Base-by-base conservation (phyloP, 2,329 filamentous ascomycete species). In the Fusarium palustre region DNA sequence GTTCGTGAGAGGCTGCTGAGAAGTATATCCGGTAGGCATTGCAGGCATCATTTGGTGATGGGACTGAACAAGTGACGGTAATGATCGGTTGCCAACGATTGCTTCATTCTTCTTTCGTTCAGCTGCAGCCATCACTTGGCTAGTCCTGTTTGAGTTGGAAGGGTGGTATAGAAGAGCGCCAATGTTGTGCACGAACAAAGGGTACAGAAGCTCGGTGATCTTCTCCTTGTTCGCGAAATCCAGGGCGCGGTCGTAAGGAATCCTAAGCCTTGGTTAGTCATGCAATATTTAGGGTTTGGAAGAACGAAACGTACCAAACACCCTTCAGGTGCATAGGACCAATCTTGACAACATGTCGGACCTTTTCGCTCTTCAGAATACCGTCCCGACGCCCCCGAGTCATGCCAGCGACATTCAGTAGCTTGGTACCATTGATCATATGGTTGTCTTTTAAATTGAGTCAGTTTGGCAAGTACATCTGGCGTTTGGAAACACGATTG, bases 161-260 rank as follows among this genome's bases (percentile, higher is more conserved):
- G 96, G 95, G 78, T 98, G 95, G 80, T 97, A 98, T 50, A 98
- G 87, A 69, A 98, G 85, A 60, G 93, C 92, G 64, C 93, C 93
- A 77, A 98, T 98, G 81, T 98, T 97, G 81, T 98, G 94, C 39
- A 98, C 96, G 79, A 99, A 99, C 49, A 99, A 85, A 54, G 96
- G 96, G 79, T 98, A 99, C 56, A 98, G 83, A 48, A 94, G 84
- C 81, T 98, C 95, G 0, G 96, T 98, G 69, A 98, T 99, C 83
- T 98, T 98, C 81, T 99, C 96, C 86, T 97, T 98, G 84, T 99
- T 99, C 70, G 96, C 96, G 78, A 99, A 98, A 75, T 98, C 96
- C 55, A 99, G 84, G n/a, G 96, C 96, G 71, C 96, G 91, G 74
- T 98, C 96, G 75, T 97, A 98, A 3, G 96, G 96, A 76, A 99